Percentiles rank a stretch among this genome's conserved stretches.
Evolutionary conservation across 768 basidiomycete species (phyloP).

Genomic region (Mrakia blollopis): DNA sequence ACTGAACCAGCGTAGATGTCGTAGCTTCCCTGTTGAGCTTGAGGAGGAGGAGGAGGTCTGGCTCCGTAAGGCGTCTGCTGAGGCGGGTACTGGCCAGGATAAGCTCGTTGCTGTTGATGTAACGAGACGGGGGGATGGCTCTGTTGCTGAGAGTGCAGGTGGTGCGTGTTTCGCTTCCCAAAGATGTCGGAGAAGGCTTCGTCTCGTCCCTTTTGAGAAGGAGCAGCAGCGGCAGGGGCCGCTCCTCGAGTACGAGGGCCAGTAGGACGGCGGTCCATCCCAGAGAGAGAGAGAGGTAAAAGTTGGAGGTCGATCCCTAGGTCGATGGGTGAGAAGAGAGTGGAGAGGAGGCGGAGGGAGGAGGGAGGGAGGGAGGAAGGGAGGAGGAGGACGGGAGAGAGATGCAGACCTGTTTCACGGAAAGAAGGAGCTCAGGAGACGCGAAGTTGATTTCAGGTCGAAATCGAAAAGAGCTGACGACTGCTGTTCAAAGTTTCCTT

Average conservation of each 20-base stretch:
- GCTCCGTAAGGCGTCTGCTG: not conserved
- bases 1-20: slow-evolving; percentile 21
- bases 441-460: too few species aligned
- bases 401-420: not conserved
- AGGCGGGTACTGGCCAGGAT: slow-evolving; percentile 1
- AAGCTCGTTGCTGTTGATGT: slow-evolving; percentile 17
- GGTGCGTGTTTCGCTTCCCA: slow-evolving; percentile 30
- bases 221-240: slow-evolving; percentile 1
- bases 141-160: slow-evolving; percentile 24
- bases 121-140: slow-evolving; percentile 1
- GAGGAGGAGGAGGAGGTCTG: not conserved
- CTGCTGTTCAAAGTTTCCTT: too few species aligned
- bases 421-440: too few species aligned
- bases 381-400: not conserved
- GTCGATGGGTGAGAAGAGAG: not conserved
- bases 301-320: not conserved
- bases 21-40: slow-evolving; percentile 2
- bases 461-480: too few species aligned
- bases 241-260: slow-evolving; percentile 11
- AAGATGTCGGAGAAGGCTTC: slow-evolving; percentile 34
- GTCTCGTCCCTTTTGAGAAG: slow-evolving; percentile 16
- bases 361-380: not conserved
- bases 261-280: slow-evolving; percentile 13
- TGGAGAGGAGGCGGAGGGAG: not conserved
- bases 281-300: too few species aligned